Evolutionary conservation across 208 protist species (phyloP).

Genomic region (Leishmania tarentolae): DNA sequence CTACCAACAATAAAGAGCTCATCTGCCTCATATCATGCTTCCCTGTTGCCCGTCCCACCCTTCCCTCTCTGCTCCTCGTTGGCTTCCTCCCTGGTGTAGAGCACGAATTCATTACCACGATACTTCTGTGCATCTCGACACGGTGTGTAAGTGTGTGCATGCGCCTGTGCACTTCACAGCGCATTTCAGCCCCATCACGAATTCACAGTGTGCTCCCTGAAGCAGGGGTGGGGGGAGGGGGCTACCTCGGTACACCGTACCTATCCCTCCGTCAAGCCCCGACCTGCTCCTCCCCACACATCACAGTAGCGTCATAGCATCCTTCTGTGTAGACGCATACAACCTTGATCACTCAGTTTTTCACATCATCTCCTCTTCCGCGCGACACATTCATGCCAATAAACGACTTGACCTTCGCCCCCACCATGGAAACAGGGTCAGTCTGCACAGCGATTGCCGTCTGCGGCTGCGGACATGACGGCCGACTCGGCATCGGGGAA

Average conservation of each 20-base stretch:
- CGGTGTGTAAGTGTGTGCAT: background rate
- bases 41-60: background rate
- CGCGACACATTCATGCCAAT: background rate
- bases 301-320: background rate
- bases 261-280: background rate
- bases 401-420: background rate
- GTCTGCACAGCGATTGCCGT: slow-evolving; percentile 48
- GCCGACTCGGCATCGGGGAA: slow-evolving; percentile 71
- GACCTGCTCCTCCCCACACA: background rate
- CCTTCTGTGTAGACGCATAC: background rate
- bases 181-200: background rate
- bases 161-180: background rate
- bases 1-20: background rate
- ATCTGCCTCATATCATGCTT: background rate
- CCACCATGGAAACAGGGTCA: background rate
- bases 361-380: background rate
- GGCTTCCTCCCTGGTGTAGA: background rate
- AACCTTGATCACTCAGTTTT: background rate
- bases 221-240: too few relatives aligned
- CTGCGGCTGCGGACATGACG: slow-evolving; percentile 80
- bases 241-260: background rate
- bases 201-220: background rate
- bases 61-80: background rate
- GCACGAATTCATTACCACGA: background rate
- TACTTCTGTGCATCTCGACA: background rate